phyloP scores from a whole-genome alignment of 164 flowering plant genomes.

The Annona squamosa region DNA sequence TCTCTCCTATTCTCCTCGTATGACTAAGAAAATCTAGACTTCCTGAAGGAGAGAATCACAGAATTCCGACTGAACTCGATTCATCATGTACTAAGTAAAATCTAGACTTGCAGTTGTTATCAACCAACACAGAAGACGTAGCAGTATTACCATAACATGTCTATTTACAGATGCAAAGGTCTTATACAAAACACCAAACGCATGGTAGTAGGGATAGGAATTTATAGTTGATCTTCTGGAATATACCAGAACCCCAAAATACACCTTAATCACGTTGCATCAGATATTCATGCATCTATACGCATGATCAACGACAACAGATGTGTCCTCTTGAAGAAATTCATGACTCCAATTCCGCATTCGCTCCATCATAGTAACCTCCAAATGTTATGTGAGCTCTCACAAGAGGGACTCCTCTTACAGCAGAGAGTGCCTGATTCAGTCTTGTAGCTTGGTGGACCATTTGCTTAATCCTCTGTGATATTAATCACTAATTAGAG shows the following conservation, averaged over 20 bases:
- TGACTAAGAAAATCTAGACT: not conserved
- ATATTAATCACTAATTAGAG: not conserved
- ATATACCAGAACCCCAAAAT: not conserved
- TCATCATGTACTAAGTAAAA: not conserved
- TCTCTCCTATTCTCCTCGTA: not conserved
- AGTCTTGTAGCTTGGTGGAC: conserved; percentile 44
- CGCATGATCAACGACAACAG: not conserved
- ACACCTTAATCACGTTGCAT: too few relatives aligned
- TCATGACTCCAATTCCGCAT: conserved; percentile 3
- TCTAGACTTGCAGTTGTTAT: not conserved
- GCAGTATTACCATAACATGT: not conserved
- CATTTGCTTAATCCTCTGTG: conserved; percentile 60
- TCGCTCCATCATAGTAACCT: conserved; percentile 44
- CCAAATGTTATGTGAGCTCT: conserved; percentile 57
- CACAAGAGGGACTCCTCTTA: conserved; percentile 39
- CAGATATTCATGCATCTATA: too few relatives aligned
- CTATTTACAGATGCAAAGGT: not conserved
- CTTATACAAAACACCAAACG: not conserved
- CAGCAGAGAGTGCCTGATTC: conserved; percentile 52
- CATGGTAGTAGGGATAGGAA: not conserved
- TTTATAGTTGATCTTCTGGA: not conserved
- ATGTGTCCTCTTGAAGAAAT: not conserved
- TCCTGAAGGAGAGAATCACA: not conserved
- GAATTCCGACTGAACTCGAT: not conserved
- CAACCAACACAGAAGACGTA: not conserved